Conservation (phyloP, 768 basidiomycete genomes). For the Russula sp. region DNA sequence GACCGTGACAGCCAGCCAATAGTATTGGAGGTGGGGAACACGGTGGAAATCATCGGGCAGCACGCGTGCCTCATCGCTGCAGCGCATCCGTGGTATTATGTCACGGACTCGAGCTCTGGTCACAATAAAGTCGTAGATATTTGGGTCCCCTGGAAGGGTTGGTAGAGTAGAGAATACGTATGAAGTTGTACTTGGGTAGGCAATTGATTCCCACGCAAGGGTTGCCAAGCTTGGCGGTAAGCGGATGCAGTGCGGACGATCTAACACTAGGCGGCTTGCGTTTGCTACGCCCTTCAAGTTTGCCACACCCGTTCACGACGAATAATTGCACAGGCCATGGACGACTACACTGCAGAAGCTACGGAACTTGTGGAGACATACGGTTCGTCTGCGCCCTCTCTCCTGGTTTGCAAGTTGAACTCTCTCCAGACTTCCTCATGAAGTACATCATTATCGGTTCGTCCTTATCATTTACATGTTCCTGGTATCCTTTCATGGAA, state of each 20-base stretch:
- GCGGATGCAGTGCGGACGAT: background rate
- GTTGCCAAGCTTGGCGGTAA: background rate
- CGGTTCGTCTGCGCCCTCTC: constrained; percentile 41
- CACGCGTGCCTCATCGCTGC: constrained; percentile 83
- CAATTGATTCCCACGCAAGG: constrained; percentile 2
- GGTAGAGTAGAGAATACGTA: constrained; percentile 38
- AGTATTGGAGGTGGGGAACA: constrained; percentile 44
- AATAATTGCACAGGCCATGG: constrained; percentile 38
- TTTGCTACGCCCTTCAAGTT: background rate
- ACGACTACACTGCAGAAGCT: constrained; percentile 72
- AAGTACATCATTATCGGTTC: constrained; percentile 96
- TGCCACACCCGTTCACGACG: background rate
- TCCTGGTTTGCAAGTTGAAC: background rate
- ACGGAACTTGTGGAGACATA: constrained; percentile 95
- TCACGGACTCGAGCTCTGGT: constrained; percentile 61
- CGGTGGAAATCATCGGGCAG: constrained; percentile 72
- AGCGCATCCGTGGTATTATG: constrained; percentile 76
- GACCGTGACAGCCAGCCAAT: constrained; percentile 28
- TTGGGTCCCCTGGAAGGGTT: constrained; percentile 90
- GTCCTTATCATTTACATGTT: constrained; percentile 20
- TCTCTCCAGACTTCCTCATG: constrained; percentile 83
- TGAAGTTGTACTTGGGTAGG: background rate
- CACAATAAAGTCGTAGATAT: constrained; percentile 59
- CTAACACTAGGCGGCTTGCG: background rate
- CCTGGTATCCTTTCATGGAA: constrained; percentile 7